Base-by-base conservation (phyloP, 257 asterid species). In the Nicotiana tabacum region DNA sequence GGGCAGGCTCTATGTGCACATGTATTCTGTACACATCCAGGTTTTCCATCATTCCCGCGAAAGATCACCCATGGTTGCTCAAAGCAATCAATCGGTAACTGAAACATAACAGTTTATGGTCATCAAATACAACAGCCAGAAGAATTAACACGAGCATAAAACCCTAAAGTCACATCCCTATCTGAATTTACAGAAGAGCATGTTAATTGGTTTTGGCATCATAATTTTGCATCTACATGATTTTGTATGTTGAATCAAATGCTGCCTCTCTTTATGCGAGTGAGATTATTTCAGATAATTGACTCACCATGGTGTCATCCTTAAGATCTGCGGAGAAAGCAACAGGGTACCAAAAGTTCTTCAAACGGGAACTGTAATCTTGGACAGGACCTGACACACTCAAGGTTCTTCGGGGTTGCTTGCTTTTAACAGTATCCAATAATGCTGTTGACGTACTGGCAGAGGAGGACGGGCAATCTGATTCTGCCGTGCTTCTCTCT, bases 1-100 rank as follows among this genome's bases (percentile, higher is more conserved):
- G 99, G 99, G 84, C 99, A 95, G 61, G 99, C 98, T 87, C 99
- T 87, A 83, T 95, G 99, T 61, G 97, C 99, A 64, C 99, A 94
- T 8, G 99, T 94, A 77, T 95, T 92, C 84, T 85, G 93, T 30
- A 95, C 96, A 83, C 99, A 95, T 69, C 98, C 99, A 10, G 99
- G 95, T 82, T 92, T 90, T 18, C 98, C 97, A 87, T 92, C 97
- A 85, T 90, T 92, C 46, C 97, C 99, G 1, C 98, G 97, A 84
- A 95, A 94, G 79, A 95, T 88, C 46, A 95, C 99, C 99, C 99
- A 95, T 13, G 96, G 97, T 74, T 95, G 91, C 91, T 95, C 99
- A 61, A 95, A 95, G 88, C 98, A 94, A 80, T 95, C 98, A 30
- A 95, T 84, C 0, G 99, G 98, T 58, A 95, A 86, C 99, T 95